Evolutionary conservation across 1,284 basidiomycete genomes (phyloP).

Genomic region (Ustilago loliicola): DNA sequence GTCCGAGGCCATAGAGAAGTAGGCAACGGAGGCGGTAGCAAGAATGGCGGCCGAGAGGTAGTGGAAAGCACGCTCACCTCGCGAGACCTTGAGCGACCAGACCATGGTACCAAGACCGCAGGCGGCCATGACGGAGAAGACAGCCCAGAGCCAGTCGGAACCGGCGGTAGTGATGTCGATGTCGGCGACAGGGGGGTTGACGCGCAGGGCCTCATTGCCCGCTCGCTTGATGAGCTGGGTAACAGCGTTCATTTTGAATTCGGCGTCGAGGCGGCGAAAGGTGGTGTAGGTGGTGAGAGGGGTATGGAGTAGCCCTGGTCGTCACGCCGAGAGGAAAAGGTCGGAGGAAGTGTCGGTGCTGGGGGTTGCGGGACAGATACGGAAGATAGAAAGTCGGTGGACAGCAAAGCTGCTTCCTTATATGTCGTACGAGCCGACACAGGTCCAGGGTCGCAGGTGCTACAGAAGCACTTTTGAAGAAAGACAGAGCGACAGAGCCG

Average conservation of each 20-base stretch:
- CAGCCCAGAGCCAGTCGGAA: slow-evolving; percentile 74
- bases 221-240: slow-evolving; percentile 42
- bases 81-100: slow-evolving; percentile 52
- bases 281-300: not conserved
- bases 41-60: slow-evolving; percentile 72
- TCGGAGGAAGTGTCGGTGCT: not conserved
- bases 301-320: slow-evolving; percentile 7
- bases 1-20: slow-evolving; percentile 77
- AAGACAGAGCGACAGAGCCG: slow-evolving; percentile 5
- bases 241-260: slow-evolving; percentile 32
- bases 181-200: slow-evolving; percentile 55
- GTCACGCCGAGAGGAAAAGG: slow-evolving; percentile 12
- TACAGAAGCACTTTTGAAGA: not conserved
- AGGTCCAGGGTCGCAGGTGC: not conserved
- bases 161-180: slow-evolving; percentile 59
- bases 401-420: slow-evolving; percentile 4
- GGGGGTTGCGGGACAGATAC: slow-evolving; percentile 1
- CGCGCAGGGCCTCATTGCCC: slow-evolving; percentile 52
- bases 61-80: slow-evolving; percentile 74
- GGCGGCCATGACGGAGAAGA: slow-evolving; percentile 69
- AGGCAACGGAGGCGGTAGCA: slow-evolving; percentile 71
- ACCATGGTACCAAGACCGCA: slow-evolving; percentile 62
- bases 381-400: not conserved
- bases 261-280: not conserved
- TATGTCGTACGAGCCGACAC: slow-evolving; percentile 11